Evolutionary conservation across 331 rosid species (phyloP).

Genomic region (Phaseolus coccineus): DNA sequence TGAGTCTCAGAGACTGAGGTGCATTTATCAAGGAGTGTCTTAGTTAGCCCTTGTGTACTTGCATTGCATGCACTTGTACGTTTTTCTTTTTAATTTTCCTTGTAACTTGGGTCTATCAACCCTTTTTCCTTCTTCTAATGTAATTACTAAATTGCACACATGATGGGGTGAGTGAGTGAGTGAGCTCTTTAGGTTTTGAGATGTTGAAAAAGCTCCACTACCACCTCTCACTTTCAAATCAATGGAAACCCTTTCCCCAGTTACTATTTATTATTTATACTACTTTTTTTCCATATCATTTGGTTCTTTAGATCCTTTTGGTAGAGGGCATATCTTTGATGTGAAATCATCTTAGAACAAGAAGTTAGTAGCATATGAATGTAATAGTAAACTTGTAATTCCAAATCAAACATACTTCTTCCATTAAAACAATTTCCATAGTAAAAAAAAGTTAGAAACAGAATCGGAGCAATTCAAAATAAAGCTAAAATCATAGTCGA

Average conservation of each 20-base stretch:
- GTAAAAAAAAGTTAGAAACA: neutral
- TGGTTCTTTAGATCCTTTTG: too few relatives aligned
- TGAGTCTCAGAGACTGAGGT: slow-evolving; percentile 42
- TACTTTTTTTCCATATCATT: too few relatives aligned
- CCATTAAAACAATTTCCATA: neutral
- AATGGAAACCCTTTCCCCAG: slow-evolving; percentile 39
- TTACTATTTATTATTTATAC: neutral
- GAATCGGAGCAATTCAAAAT: neutral
- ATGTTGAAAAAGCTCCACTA: slow-evolving; percentile 22
- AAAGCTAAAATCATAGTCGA: neutral
- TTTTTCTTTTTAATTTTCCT: slow-evolving; percentile 19
- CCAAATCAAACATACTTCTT: too few relatives aligned
- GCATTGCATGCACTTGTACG: slow-evolving; percentile 60
- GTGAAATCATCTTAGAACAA: too few relatives aligned
- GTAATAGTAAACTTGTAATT: too few relatives aligned
- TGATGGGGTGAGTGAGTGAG: slow-evolving; percentile 33
- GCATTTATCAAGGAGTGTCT: slow-evolving; percentile 44
- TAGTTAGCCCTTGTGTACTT: slow-evolving; percentile 28
- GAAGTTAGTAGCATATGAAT: too few relatives aligned
- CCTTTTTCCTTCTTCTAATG: slow-evolving; percentile 32
- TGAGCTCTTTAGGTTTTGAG: slow-evolving; percentile 11
- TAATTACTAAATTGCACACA: slow-evolving; percentile 48
- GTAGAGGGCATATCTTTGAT: too few relatives aligned
- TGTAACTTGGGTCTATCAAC: slow-evolving; percentile 44
- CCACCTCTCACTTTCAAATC: slow-evolving; percentile 47